Evolutionary conservation across 768 basidiomycete genomes (phyloP).

Genomic region (Cystofilobasidium bisporidii): DNA sequence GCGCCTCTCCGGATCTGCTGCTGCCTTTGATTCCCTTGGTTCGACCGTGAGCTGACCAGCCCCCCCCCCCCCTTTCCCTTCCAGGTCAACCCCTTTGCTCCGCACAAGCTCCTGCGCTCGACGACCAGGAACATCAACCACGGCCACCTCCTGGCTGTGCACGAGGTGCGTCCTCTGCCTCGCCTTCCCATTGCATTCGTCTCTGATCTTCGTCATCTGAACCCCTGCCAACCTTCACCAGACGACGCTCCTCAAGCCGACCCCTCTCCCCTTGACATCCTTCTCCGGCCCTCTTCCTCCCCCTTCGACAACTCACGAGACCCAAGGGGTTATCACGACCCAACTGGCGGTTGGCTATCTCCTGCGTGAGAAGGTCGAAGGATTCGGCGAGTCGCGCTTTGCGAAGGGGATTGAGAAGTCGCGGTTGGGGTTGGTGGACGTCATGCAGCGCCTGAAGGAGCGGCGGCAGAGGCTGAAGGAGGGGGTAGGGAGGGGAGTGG

Average conservation of each 20-base stretch:
- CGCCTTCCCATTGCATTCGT: not conserved
- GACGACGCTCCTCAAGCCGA: not conserved
- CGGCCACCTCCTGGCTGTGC: conserved; percentile 18
- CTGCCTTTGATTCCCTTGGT: not conserved
- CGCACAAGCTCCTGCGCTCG: conserved; percentile 6
- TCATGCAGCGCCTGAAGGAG: not conserved
- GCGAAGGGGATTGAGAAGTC: conserved; percentile 14
- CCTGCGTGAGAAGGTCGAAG: conserved; percentile 15
- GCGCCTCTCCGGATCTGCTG: not conserved
- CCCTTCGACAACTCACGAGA: not conserved
- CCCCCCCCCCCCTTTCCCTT: no score
- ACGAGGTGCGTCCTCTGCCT: not conserved
- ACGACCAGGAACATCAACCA: conserved; percentile 21
- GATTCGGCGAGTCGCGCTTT: conserved; percentile 20
- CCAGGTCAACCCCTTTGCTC: conserved; percentile 10
- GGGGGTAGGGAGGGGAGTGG: not conserved
- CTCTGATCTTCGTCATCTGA: no score
- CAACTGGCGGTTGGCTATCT: not conserved
- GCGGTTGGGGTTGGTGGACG: not conserved
- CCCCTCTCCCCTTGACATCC: not conserved
- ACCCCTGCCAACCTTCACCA: not conserved
- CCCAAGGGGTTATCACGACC: conserved; percentile 15
- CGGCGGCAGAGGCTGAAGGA: not conserved
- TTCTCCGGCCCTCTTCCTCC: not conserved
- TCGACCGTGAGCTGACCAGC: no score